Base-by-base conservation (phyloP, 345 rosid genomes). In the Eucalyptus regnans region DNA sequence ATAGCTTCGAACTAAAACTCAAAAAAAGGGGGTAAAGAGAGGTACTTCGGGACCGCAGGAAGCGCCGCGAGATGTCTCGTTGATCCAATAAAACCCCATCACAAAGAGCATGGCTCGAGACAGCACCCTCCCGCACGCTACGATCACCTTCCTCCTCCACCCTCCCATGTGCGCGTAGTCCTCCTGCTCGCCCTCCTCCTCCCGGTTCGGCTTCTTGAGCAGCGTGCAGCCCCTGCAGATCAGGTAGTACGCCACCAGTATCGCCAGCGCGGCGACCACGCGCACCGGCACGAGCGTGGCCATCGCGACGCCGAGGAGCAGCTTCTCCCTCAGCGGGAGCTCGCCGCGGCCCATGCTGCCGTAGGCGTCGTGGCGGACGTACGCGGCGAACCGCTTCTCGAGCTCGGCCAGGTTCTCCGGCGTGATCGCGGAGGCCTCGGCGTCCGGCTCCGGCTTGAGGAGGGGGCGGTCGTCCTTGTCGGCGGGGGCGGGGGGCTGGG, bases 31-130 rank as follows among this genome's bases (percentile, higher is more conserved):
- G 62, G 29, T 18, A 51, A 84, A 15, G 50, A 88, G 23, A 46
- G 86, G 86, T 89, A 95, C 96, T 94, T 91, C 90, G 83, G 91
- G 46, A 81, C 56, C 64, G 87, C 33, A 62, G 50, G 79, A 22
- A 48, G 37, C 60, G 7, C 64, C 48, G 18, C 93, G 90, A 87
- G 81, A 89, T 54, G 90, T 94, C 92, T 93, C 96, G 7, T 79
- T 92, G 91, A 98, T 96, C 97, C 99, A 96, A 93, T 95, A 97
- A 91, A 98, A 98, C 48, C 99, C 99, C n/a, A 97, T 89, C 20
- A 98, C 92, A 89, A 96, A 96, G 89, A 98, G 97, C 93, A 98
- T 85, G n/a, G 88, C 87, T 91, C 99, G 93, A 6, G 96, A 92
- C 18, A 96, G 90, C 80, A 98, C 93, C 93, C 95, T 93, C 86